phyloP scores from a whole-genome alignment of 2,329 filamentous ascomycete genomes.

The Cercospora zeae-maydis region DNA sequence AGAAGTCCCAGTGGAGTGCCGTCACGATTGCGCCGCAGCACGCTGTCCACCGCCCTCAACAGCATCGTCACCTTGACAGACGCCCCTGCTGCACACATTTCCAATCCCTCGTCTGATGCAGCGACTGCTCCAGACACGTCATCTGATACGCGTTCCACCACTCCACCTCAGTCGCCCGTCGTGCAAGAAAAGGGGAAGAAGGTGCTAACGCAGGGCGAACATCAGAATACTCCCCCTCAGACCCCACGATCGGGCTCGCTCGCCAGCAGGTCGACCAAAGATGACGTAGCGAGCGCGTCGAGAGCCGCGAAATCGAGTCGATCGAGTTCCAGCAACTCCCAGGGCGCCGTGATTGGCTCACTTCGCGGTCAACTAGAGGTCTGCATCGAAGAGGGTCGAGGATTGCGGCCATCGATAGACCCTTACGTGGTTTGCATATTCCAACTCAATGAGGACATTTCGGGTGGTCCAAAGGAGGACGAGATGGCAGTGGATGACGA shows the following conservation, averaged over 20 bases:
- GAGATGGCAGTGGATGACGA: conserved; percentile 43
- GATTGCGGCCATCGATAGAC: conserved; percentile 75
- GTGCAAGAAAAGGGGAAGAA: conserved; percentile 61
- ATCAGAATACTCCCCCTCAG: conserved; percentile 88
- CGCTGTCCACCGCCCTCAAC: conserved; percentile 55
- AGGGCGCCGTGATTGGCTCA: conserved; percentile 59
- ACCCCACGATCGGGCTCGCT: conserved; percentile 83
- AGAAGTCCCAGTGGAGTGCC: conserved; percentile 27
- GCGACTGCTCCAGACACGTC: conserved; percentile 52
- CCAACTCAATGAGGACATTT: conserved; percentile 94
- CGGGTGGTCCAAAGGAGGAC: conserved; percentile 69
- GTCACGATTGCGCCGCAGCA: conserved; percentile 36
- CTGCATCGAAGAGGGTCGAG: conserved; percentile 80
- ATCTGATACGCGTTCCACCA: conserved; percentile 44
- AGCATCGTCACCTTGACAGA: conserved; percentile 60
- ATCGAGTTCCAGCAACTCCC: conserved; percentile 34
- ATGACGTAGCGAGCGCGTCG: conserved; percentile 21
- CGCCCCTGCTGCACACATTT: conserved; percentile 65
- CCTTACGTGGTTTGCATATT: conserved; percentile 97
- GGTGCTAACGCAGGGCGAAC: conserved; percentile 77
- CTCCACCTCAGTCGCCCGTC: conserved; percentile 38
- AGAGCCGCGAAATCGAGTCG: conserved; percentile 36
- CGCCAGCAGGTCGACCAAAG: conserved; percentile 46
- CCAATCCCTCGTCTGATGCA: conserved; percentile 59
- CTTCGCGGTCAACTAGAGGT: conserved; percentile 86